These are phyloP conservation scores for Evernia prunastri DNA, from an alignment of 495 filamentous ascomycete species.

Conservation along the genomic window DNA sequence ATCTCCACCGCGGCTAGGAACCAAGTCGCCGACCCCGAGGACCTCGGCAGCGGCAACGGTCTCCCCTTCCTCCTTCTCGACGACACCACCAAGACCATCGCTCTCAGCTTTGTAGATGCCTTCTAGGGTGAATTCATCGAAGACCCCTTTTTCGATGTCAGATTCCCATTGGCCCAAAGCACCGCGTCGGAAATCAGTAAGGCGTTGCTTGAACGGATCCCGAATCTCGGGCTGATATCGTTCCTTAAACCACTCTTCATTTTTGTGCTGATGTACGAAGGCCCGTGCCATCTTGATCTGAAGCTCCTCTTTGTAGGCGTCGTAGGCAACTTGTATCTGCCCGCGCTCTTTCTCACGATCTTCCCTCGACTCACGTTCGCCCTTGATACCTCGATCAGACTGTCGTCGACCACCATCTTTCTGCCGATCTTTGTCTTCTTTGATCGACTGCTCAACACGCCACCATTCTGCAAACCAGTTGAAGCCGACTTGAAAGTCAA, in stretches of 20 bases:
- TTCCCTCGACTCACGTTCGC: conserved; percentile 70
- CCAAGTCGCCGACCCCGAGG: conserved; percentile 80
- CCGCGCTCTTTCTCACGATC: conserved; percentile 84
- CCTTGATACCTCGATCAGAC: conserved; percentile 57
- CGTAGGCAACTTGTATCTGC: conserved; percentile 87
- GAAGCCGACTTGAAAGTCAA: conserved; percentile 93
- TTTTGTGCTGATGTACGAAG: conserved; percentile 86
- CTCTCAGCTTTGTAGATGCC: conserved; percentile 91
- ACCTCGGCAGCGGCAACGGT: conserved; percentile 85
- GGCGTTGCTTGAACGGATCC: conserved; percentile 57
- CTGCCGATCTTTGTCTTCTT: conserved; percentile 75
- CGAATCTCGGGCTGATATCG: conserved; percentile 79
- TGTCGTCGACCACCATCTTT: conserved; percentile 61
- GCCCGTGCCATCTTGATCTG: conserved; percentile 81
- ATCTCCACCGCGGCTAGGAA: conserved; percentile 72
- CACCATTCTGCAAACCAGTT: conserved; percentile 98
- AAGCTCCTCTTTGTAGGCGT: conserved; percentile 87
- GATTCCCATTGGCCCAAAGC: conserved; percentile 77
- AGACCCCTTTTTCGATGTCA: conserved; percentile 71
- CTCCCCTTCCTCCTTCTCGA: conserved; percentile 94
- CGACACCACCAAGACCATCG: conserved; percentile 75
- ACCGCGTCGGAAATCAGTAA: conserved; percentile 67
- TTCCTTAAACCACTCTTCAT: conserved; percentile 97
- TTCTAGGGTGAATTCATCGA: conserved; percentile 92
- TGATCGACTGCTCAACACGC: conserved; percentile 75